Evolutionary conservation across 805 yeast species (phyloP).

Genomic region (Ogataea methylovora): DNA sequence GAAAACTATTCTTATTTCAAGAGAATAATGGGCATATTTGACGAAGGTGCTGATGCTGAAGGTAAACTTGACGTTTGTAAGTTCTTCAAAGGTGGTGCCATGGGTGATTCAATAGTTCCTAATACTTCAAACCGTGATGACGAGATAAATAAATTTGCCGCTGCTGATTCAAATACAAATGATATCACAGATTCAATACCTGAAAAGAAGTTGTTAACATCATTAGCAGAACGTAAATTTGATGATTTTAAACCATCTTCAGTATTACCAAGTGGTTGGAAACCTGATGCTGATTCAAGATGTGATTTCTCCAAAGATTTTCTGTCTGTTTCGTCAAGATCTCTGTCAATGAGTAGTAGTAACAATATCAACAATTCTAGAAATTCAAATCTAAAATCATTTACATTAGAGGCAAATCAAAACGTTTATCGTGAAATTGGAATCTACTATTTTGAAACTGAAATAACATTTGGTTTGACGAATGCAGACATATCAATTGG

Average conservation of each 20-base stretch:
- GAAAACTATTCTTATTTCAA: slow-evolving; percentile 12
- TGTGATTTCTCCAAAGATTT: slow-evolving; percentile 16
- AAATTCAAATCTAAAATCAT: slow-evolving; percentile 6
- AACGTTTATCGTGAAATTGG: slow-evolving; percentile 34
- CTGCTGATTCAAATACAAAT: not conserved
- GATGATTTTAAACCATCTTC: not conserved
- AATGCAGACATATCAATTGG: slow-evolving; percentile 40
- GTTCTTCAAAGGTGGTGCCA: not conserved
- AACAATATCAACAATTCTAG: not conserved
- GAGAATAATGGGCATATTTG: slow-evolving; percentile 7
- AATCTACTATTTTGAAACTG: slow-evolving; percentile 45
- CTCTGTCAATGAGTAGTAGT: not conserved
- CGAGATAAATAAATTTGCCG: not conserved
- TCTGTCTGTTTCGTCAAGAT: slow-evolving; percentile 15
- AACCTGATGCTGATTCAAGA: slow-evolving; percentile 9
- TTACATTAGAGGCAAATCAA: slow-evolving; percentile 24
- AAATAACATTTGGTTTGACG: slow-evolving; percentile 27
- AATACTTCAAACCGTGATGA: too few species aligned
- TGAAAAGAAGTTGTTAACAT: slow-evolving; percentile 2
- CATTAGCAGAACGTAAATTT: not conserved
- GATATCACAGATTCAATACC: slow-evolving; percentile 6
- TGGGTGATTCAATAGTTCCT: too few species aligned
- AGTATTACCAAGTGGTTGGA: slow-evolving; percentile 22
- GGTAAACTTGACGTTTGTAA: not conserved
- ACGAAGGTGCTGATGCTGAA: slow-evolving; percentile 2